phyloP scores from a whole-genome alignment of 2,329 filamentous ascomycete genomes.

The Bretziella fagacearum region DNA sequence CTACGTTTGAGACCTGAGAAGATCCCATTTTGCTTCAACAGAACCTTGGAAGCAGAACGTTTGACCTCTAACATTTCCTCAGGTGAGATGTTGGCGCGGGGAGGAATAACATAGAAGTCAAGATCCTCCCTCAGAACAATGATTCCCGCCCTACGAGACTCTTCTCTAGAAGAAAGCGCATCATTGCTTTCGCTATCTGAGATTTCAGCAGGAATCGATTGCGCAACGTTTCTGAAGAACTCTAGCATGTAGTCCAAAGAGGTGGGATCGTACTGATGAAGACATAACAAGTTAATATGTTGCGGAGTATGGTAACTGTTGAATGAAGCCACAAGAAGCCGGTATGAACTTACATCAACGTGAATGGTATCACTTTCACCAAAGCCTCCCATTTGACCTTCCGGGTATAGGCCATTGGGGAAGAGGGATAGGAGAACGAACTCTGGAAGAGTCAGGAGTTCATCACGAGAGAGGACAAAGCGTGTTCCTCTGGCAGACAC shows the following conservation, averaged over 20 bases:
- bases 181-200: constrained; percentile 36
- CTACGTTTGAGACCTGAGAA: constrained; percentile 91
- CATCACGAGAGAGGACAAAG: constrained; percentile 87
- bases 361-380: constrained; percentile 88
- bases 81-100: constrained; percentile 65
- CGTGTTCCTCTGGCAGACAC: constrained; percentile 76
- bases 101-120: constrained; percentile 94
- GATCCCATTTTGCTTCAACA: constrained; percentile 81
- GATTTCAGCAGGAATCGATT: constrained; percentile 55
- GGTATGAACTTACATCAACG: constrained; percentile 64
- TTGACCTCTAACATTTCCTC: constrained; percentile 93
- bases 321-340: not conserved
- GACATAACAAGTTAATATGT: too few relatives aligned
- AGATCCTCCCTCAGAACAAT: constrained; percentile 92
- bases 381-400: constrained; percentile 87
- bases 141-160: constrained; percentile 85
- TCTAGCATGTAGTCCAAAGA: constrained; percentile 98
- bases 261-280: constrained; percentile 75
- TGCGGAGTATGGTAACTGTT: too few relatives aligned
- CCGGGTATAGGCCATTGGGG: constrained; percentile 92
- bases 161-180: constrained; percentile 50
- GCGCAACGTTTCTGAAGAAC: constrained; percentile 90
- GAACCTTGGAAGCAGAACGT: constrained; percentile 69
- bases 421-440: constrained; percentile 96
- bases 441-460: constrained; percentile 86